Evolutionary conservation across 257 asterid genomes (phyloP).

Genomic region (Solanum rostratum): DNA sequence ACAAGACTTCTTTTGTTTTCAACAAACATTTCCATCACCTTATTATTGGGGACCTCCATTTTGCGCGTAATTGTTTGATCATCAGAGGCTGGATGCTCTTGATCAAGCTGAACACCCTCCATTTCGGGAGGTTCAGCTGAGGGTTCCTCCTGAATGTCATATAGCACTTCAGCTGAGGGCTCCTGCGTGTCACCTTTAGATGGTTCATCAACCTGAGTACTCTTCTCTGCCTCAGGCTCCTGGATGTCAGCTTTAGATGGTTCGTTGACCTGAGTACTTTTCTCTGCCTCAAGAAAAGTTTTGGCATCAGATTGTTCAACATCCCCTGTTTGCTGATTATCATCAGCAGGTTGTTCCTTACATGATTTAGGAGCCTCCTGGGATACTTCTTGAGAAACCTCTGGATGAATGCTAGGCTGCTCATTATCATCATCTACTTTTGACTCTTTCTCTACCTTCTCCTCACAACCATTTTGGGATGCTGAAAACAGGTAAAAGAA

Average conservation of each 20-base stretch:
- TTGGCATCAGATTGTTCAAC: constrained; percentile 12
- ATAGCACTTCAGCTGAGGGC: neutral
- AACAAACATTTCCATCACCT: constrained; percentile 28
- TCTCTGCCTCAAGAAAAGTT: constrained; percentile 20
- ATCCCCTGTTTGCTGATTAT: constrained; percentile 6
- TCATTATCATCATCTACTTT: constrained; percentile 11
- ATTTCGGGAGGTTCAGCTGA: constrained; percentile 29
- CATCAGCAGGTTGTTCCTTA: constrained; percentile 14
- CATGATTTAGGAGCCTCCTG: constrained; percentile 11
- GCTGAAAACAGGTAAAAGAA: neutral
- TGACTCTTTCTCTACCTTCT: constrained; percentile 5
- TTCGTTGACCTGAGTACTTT: constrained; percentile 7
- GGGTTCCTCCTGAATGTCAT: constrained; percentile 27
- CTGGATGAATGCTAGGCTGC: constrained; percentile 11
- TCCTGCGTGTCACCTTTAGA: constrained; percentile 19
- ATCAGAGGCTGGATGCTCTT: constrained; percentile 20
- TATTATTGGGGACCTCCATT: constrained; percentile 89
- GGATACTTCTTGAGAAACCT: constrained; percentile 22
- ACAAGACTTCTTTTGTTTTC: neutral
- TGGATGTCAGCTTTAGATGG: constrained; percentile 22
- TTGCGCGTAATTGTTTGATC: constrained; percentile 49
- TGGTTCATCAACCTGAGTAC: constrained; percentile 5
- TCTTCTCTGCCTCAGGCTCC: neutral
- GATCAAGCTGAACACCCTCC: constrained; percentile 32
- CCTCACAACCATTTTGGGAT: constrained; percentile 20